Conservation (phyloP, 169 alveolate genomes). For the Plasmodium blacklocki region DNA sequence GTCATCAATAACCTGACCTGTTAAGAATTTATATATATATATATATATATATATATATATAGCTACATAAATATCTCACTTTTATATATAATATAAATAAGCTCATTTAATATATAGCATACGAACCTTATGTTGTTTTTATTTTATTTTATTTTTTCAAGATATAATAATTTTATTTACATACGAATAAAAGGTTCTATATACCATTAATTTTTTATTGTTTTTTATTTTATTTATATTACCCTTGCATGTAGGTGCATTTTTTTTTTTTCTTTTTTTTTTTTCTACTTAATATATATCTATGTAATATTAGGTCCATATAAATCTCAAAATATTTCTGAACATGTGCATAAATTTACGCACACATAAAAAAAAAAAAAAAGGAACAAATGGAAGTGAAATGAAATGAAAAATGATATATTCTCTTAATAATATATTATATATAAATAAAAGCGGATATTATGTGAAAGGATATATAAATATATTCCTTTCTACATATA, state of each 20-base stretch:
- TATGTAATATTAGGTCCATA: not conserved
- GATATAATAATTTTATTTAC: constrained; percentile 20
- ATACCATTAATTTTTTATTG: not conserved
- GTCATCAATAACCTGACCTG: constrained; percentile 15
- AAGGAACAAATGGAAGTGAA: not conserved
- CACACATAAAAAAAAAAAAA: constrained; percentile 16
- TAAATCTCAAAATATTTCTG: constrained; percentile 11
- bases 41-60: not conserved
- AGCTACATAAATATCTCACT: not conserved
- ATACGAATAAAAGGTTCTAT: not conserved
- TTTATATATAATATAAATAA: not conserved
- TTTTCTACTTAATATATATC: not conserved
- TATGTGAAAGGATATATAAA: too few species aligned
- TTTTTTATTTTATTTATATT: not conserved
- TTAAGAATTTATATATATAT: constrained; percentile 1
- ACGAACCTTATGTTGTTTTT: constrained; percentile 34
- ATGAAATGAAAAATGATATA: too few species aligned
- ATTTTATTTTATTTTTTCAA: not conserved
- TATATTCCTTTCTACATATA: too few species aligned
- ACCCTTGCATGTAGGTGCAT: constrained; percentile 68
- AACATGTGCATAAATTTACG: not conserved
- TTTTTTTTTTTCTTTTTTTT: constrained; percentile 27
- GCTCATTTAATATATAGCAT: constrained; percentile 3
- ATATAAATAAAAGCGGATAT: too few species aligned
- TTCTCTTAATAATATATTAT: too few species aligned